A percentile compares a stretch with the other conserved stretches of the same genome.
Conservation (phyloP, 257 asterid genomes). For the Handroanthus guayacan region DNA sequence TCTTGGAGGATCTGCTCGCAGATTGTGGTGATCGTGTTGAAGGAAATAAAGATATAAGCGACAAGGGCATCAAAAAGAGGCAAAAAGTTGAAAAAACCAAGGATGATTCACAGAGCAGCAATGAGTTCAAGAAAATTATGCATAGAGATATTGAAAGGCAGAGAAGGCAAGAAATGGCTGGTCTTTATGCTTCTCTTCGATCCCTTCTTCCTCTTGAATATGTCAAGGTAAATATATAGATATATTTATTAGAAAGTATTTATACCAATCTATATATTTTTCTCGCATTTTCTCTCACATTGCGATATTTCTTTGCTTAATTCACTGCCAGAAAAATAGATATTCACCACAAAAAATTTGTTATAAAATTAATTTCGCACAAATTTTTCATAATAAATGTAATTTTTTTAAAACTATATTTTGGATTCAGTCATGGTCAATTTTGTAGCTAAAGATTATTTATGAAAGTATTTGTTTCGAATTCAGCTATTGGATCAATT, state of each 20-base stretch:
- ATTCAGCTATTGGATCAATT: too few species aligned
- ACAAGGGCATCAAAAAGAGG: slow-evolving; percentile 17
- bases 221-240: slow-evolving; percentile 50
- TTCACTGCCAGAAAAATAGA: too few species aligned
- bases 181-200: slow-evolving; percentile 55
- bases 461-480: too few species aligned
- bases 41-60: not conserved
- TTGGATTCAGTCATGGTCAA: too few species aligned
- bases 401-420: too few species aligned
- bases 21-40: slow-evolving; percentile 6
- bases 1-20: slow-evolving; percentile 32
- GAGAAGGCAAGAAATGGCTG: slow-evolving; percentile 67
- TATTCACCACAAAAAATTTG: too few species aligned
- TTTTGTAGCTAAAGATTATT: too few species aligned
- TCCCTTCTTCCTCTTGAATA: slow-evolving; percentile 59
- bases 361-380: too few species aligned
- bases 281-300: not conserved
- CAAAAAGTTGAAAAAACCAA: not conserved
- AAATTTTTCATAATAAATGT: too few species aligned
- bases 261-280: not conserved
- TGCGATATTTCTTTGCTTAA: too few species aligned
- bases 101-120: not conserved
- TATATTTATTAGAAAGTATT: not conserved
- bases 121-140: slow-evolving; percentile 37
- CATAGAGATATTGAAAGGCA: slow-evolving; percentile 62